These are phyloP conservation scores for Exserohilum rostratum DNA, from an alignment of 2,329 filamentous ascomycete genomes.

Conservation along the genomic window DNA sequence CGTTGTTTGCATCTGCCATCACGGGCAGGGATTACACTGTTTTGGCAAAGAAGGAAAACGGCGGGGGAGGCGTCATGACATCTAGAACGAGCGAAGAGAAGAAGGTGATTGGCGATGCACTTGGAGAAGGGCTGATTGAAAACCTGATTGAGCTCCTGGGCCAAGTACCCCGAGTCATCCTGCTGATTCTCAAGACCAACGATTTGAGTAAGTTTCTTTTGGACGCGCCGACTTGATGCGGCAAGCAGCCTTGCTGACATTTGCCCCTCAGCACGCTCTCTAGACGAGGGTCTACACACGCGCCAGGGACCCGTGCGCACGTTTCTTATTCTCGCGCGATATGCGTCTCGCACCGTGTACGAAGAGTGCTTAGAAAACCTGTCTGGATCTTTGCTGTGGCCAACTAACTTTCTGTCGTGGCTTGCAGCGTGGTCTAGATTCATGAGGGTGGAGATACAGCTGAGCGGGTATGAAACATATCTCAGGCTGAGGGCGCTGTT, in stretches of 20 bases:
- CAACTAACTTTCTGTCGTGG: conserved; percentile 58
- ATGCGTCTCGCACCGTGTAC: conserved; percentile 67
- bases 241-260: conserved; percentile 12
- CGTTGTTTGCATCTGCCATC: conserved; percentile 93
- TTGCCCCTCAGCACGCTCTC: conserved; percentile 66
- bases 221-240: neutral
- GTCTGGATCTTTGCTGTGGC: conserved; percentile 57
- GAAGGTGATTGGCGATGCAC: conserved; percentile 79
- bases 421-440: conserved; percentile 61
- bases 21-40: conserved; percentile 90
- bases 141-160: conserved; percentile 88
- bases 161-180: conserved; percentile 86
- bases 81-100: conserved; percentile 78
- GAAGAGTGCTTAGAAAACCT: conserved; percentile 64
- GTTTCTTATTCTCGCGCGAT: conserved; percentile 69
- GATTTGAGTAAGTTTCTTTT: conserved; percentile 72
- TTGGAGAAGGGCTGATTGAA: conserved; percentile 86
- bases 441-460: conserved; percentile 62
- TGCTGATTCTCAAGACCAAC: conserved; percentile 97
- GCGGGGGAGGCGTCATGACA: conserved; percentile 50
- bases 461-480: conserved; percentile 64
- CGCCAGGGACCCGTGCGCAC: conserved; percentile 65
- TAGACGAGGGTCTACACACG: conserved; percentile 89
- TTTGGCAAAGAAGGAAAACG: conserved; percentile 59
- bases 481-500: conserved; percentile 58